Percentiles rank a stretch among this genome's conserved stretches.
phyloP scores from a whole-genome alignment of 768 basidiomycete species.

The Amanita phalloides region DNA sequence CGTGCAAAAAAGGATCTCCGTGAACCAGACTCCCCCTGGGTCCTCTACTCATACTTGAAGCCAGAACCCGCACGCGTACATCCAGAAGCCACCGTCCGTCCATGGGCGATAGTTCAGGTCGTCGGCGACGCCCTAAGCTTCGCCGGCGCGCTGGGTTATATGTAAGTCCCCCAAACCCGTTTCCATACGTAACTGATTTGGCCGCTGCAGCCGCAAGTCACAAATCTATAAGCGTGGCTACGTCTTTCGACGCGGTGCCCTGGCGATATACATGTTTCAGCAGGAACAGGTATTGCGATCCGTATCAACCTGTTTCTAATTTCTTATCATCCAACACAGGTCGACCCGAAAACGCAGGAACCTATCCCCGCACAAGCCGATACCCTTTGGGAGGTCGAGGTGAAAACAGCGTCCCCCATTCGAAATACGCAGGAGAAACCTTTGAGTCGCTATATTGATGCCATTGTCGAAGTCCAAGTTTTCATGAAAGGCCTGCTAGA shows the following conservation, averaged over 20 bases:
- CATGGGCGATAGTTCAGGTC: constrained; percentile 75
- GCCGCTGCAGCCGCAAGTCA: constrained; percentile 40
- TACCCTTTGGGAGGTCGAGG: constrained; percentile 83
- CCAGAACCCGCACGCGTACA: constrained; percentile 78
- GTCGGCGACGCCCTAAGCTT: constrained; percentile 73
- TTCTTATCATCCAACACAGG: constrained; percentile 24
- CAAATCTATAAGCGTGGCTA: constrained; percentile 81
- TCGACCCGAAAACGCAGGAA: constrained; percentile 64
- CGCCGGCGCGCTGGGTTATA: constrained; percentile 69
- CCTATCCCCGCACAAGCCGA: constrained; percentile 71
- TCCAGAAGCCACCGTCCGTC: constrained; percentile 79
- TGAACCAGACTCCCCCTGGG: constrained; percentile 56
- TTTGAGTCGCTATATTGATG: constrained; percentile 57
- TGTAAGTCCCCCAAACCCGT: constrained; percentile 29
- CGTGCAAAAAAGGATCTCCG: constrained; percentile 68
- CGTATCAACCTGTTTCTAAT: not conserved
- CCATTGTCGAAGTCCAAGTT: constrained; percentile 70
- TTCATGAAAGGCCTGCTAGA: constrained; percentile 82
- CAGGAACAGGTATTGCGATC: constrained; percentile 56
- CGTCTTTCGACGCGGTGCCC: constrained; percentile 55
- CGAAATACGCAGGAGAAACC: constrained; percentile 72
- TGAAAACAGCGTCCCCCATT: constrained; percentile 71
- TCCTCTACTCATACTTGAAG: constrained; percentile 70
- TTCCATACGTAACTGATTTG: not conserved
- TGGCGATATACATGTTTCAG: constrained; percentile 77